phyloP scores from a whole-genome alignment of 441 rosid genomes.

The Populus tomentosa region DNA sequence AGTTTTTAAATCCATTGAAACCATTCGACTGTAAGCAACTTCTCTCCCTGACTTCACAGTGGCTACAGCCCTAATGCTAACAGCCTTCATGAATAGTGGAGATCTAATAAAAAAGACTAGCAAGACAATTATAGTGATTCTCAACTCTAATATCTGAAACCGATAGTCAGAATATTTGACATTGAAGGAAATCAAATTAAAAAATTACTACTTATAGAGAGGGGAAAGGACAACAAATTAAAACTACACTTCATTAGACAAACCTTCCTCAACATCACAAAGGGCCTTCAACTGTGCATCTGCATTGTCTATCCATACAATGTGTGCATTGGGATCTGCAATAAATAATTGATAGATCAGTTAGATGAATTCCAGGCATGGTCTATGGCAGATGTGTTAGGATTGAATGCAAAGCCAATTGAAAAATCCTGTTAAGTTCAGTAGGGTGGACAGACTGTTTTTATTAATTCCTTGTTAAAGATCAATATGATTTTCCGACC shows the following conservation, averaged over 20 bases:
- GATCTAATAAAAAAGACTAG: neutral
- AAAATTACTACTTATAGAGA: neutral
- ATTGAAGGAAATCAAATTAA: neutral
- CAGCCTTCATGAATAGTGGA: too few species aligned
- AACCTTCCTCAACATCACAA: conserved; percentile 77
- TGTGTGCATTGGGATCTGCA: conserved; percentile 81
- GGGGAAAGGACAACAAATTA: neutral
- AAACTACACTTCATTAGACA: conserved; percentile 1
- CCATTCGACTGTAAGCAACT: too few species aligned
- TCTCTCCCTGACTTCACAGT: too few species aligned
- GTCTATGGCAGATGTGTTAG: neutral
- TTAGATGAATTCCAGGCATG: neutral
- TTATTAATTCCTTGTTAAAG: neutral
- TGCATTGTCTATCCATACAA: conserved; percentile 65
- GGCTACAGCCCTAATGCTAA: too few species aligned
- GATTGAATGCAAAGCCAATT: neutral
- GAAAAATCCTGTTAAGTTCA: neutral
- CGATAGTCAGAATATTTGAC: neutral
- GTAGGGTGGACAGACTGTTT: neutral
- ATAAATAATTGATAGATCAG: conserved; percentile 17
- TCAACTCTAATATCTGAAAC: neutral
- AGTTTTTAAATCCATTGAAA: too few species aligned
- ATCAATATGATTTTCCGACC: neutral
- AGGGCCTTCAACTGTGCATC: conserved; percentile 71
- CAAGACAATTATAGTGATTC: neutral